Base-by-base conservation (phyloP, 805 yeast genomes). In the Candida fluviatilis region DNA sequence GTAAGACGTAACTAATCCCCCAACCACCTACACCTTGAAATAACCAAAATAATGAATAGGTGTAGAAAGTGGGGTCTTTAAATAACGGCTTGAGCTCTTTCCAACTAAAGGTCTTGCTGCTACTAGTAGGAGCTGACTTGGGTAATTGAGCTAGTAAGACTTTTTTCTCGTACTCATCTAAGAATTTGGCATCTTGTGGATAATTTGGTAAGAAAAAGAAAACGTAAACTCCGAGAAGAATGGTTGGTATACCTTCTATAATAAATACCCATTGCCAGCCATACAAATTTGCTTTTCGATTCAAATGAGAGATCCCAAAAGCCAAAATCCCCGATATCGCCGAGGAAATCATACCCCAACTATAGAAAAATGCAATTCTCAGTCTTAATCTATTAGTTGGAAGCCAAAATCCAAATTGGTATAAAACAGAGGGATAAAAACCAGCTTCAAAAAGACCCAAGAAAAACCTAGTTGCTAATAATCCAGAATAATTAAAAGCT, bases 301-400 rank as follows among this genome's bases (percentile, higher is more conserved):
- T 37, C 27, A 44, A 28, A 28, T 35, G 35, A 11, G 43, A 38
- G 12, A 50, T 34, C 2, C 49, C 53, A 39, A 48, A 51, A 3
- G 58, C 52, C n/a, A 55, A 24, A 12, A 52, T 34, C 1, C 56
- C 60, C 11, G 51, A 37, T 8, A 55, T 30, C 10, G 54, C 49
- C 16, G 49, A 49, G 13, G 58, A 44, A 21, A 57, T 35, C 27
- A 50, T 45, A 5, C 57, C 56, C 4, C 47, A 43, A 6, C 45
- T 47, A 30, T 46, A 50, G 36, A 54, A 47, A 29, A 51, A 37
- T 3, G 57, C 53, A 33, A 48, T 47, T 39, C 60, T 48, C n/a
- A 43, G 36, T 3, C 49, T 47, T 23, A 52, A 31, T 35, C 53
- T 54, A 21, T 43, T 45, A 15, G 51, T 49, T 32, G 43, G 45